These are phyloP conservation scores for Penicillium sclerotiorum DNA, from an alignment of 2,329 filamentous ascomycete species.

Conservation along the genomic window DNA sequence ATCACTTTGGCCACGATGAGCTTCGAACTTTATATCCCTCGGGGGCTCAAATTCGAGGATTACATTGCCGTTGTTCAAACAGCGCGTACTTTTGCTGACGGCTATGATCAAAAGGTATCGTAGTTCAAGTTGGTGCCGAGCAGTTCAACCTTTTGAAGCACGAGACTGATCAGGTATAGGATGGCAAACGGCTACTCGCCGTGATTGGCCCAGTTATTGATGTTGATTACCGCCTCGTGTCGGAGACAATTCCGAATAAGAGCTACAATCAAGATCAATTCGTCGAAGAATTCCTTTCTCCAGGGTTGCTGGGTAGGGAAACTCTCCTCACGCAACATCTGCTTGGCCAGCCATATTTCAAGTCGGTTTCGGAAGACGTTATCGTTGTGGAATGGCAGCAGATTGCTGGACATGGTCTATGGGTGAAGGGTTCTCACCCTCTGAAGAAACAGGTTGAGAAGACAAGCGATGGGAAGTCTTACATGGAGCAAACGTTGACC, in stretches of 20 bases:
- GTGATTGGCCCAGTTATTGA: background rate
- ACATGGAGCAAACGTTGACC: no score
- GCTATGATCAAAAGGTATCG: constrained; percentile 29
- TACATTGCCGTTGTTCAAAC: constrained; percentile 26
- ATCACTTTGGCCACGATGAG: background rate
- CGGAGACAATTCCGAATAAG: background rate
- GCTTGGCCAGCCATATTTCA: constrained; percentile 26
- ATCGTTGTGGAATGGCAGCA: constrained; percentile 31
- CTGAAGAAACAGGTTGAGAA: no score
- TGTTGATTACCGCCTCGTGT: background rate
- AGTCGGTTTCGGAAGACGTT: constrained; percentile 19
- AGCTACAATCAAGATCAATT: background rate
- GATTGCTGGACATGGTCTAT: constrained; percentile 25
- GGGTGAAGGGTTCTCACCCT: background rate
- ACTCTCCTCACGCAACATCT: constrained; percentile 24
- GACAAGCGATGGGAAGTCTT: no score
- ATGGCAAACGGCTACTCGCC: no score
- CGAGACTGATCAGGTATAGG: no score
- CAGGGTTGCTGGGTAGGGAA: background rate
- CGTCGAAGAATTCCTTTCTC: background rate
- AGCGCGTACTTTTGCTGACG: constrained; percentile 26
- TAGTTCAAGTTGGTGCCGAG: no score
- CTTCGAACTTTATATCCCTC: constrained; percentile 10
- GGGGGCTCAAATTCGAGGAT: constrained; percentile 25
- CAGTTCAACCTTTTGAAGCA: no score